Conservation (phyloP, 2,329 filamentous ascomycete species). For the Magnaporthiopsis poae region DNA sequence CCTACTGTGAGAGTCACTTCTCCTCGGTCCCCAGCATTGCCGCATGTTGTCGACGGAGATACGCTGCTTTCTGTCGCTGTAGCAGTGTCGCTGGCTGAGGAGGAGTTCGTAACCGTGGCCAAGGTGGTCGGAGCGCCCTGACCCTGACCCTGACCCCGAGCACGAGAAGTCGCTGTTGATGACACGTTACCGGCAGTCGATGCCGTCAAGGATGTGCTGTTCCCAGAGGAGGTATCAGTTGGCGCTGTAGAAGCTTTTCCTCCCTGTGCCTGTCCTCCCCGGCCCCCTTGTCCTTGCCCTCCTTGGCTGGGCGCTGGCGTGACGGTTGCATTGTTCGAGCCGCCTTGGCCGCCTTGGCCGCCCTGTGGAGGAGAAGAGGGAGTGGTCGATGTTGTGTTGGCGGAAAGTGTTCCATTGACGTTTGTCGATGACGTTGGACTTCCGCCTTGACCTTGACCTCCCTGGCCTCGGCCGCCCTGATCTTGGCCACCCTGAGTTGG, state of each 20-base stretch:
- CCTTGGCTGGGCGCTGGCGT: neutral
- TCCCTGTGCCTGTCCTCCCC: neutral
- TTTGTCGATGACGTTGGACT: neutral
- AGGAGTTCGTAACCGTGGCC: conserved; percentile 1
- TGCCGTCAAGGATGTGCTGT: neutral
- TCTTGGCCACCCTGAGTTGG: neutral
- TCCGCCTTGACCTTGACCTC: neutral
- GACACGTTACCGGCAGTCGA: neutral
- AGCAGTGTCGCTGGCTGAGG: neutral
- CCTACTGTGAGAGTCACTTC: conserved; percentile 14
- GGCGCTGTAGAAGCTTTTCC: neutral
- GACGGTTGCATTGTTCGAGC: neutral
- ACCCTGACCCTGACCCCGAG: neutral
- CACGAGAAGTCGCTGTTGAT: neutral
- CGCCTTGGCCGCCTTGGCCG: neutral
- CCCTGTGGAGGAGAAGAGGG: neutral
- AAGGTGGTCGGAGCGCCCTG: neutral
- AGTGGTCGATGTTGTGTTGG: neutral
- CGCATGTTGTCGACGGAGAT: conserved; percentile 8
- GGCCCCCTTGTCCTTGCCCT: neutral
- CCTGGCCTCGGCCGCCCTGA: neutral
- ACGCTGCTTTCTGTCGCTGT: neutral
- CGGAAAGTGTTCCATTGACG: neutral
- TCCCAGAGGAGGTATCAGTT: neutral
- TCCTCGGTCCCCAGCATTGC: conserved; percentile 8